Base-by-base conservation (phyloP, 2,329 filamentous ascomycete species). In the Talaromyces atroroseus region DNA sequence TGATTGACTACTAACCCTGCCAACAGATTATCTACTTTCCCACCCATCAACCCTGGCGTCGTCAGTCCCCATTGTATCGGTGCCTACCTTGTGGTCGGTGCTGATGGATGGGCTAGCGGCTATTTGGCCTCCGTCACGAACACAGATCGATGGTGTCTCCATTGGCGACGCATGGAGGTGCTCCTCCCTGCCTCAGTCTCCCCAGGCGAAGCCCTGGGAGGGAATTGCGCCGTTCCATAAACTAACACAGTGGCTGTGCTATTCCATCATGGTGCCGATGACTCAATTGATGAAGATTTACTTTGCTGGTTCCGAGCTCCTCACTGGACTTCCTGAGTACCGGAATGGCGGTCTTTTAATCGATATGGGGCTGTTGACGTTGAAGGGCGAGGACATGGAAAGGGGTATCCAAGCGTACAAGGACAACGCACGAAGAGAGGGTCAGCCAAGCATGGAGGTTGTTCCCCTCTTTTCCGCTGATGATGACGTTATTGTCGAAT, bases 131-230 rank as follows among this genome's bases (percentile, higher is more conserved):
- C 75, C 84, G 0, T 90, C 89, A 0, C 85, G 92, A 60, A 96
- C 92, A 0, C 84, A 88, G 60, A 87, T 99, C 63, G 90, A 96
- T 67, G 91, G 91, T 1, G 81, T 89, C 26, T 85, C 91, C 0
- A 83, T 99, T 16, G 94, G 94, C 55, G 94, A 99, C 68, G 92
- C 94, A 23, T 99, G 94, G 94, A 89, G 87, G 0, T 96, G 92
- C 74, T 85, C 82, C 11, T 83, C 86, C 32, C 90, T 97, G 83
- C 90, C 91, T 0, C 77, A 80, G 47, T 75, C 76, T 1, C 84
- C 87, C 71, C 79, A 86, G 62, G 82, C 82, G 6, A 78, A 85
- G 62, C 80, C 84, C 0, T 90, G 88, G 87, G 88, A 92, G 69
- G 86, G 81, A 63, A 92, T 95, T 65, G 83, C 92, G 11, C 91